A percentile compares a stretch with the other conserved stretches of the same genome.
These are phyloP conservation scores for Botrytis fragariae DNA, from an alignment of 2,329 filamentous ascomycete species.

Conservation along the genomic window DNA sequence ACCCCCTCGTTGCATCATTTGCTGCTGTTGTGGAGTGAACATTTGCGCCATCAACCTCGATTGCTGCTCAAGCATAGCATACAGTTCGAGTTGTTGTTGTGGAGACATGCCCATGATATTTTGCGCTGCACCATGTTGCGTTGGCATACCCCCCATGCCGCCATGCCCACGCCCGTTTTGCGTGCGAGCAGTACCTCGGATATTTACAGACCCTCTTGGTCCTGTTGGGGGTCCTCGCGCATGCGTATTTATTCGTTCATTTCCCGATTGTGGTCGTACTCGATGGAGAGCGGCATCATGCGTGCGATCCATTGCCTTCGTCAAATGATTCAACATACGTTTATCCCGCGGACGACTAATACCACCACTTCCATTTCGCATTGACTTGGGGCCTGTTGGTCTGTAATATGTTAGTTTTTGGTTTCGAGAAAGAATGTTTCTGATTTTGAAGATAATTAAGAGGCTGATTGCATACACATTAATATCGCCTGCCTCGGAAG, in stretches of 20 bases:
- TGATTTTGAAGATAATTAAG: neutral
- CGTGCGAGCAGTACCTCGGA: slow-evolving; percentile 38
- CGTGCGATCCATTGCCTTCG: slow-evolving; percentile 76
- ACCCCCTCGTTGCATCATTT: slow-evolving; percentile 35
- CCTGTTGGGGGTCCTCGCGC: slow-evolving; percentile 68
- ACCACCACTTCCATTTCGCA: slow-evolving; percentile 66
- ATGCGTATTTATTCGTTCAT: slow-evolving; percentile 79
- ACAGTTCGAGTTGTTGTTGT: slow-evolving; percentile 70
- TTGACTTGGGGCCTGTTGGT: slow-evolving; percentile 90
- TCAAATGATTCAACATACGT: slow-evolving; percentile 81
- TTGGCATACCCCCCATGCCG: slow-evolving; percentile 44
- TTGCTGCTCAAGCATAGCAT: slow-evolving; percentile 80
- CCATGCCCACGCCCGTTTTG: slow-evolving; percentile 49
- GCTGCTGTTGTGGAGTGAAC: slow-evolving; percentile 46
- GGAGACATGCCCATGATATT: slow-evolving; percentile 55
- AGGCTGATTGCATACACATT: slow-evolving; percentile 53
- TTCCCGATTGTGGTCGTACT: slow-evolving; percentile 68
- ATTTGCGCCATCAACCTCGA: slow-evolving; percentile 81
- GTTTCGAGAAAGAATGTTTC: slow-evolving; percentile 13
- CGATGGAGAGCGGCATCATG: slow-evolving; percentile 76
- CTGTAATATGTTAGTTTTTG: slow-evolving; percentile 52
- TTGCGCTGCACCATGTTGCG: slow-evolving; percentile 43
- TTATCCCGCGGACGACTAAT: slow-evolving; percentile 63
- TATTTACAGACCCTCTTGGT: slow-evolving; percentile 53
- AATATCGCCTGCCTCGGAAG: slow-evolving; percentile 45